Percentiles rank a stretch among this genome's conserved stretches.
Conservation (phyloP, 2,329 filamentous ascomycete genomes). For the Fusarium multiceps region DNA sequence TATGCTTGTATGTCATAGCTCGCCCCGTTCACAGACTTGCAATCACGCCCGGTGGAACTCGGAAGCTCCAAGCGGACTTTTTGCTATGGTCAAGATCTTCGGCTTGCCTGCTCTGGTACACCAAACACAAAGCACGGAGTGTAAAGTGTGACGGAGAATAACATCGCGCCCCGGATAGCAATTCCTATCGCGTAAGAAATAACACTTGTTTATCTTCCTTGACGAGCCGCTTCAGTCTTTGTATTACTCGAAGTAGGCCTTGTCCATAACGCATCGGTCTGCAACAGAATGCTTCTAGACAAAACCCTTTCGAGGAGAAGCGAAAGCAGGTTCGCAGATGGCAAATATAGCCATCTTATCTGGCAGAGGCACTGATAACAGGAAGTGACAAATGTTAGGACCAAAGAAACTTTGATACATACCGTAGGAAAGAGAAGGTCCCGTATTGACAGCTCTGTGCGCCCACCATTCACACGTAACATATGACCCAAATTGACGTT, state of each 20-base stretch:
- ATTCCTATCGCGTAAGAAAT: constrained; percentile 29
- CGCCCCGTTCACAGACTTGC: constrained; percentile 14
- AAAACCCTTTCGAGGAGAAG: not conserved
- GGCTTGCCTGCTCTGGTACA: constrained; percentile 23
- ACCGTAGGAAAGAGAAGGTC: constrained; percentile 15
- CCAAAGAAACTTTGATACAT: constrained; percentile 14
- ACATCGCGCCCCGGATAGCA: constrained; percentile 23
- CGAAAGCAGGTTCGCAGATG: not conserved
- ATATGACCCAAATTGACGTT: not conserved
- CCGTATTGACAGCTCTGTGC: not conserved
- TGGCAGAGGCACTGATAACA: not conserved
- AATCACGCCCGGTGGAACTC: constrained; percentile 35
- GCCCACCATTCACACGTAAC: not conserved
- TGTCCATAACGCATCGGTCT: constrained; percentile 8
- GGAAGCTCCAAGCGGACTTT: constrained; percentile 16
- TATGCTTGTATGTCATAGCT: constrained; percentile 18
- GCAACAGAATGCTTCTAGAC: not conserved
- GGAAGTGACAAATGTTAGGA: not conserved
- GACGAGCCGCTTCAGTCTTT: not conserved
- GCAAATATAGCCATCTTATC: not conserved
- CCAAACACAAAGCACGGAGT: constrained; percentile 22
- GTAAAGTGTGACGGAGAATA: constrained; percentile 20
- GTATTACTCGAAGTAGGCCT: constrained; percentile 11
- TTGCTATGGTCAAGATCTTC: constrained; percentile 22
- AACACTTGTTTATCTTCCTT: constrained; percentile 27